Evolutionary conservation across 495 filamentous ascomycete species (phyloP), one percentile per base, ranked within the genome.

Genomic region (Chaetomidium leptoderma): DNA sequence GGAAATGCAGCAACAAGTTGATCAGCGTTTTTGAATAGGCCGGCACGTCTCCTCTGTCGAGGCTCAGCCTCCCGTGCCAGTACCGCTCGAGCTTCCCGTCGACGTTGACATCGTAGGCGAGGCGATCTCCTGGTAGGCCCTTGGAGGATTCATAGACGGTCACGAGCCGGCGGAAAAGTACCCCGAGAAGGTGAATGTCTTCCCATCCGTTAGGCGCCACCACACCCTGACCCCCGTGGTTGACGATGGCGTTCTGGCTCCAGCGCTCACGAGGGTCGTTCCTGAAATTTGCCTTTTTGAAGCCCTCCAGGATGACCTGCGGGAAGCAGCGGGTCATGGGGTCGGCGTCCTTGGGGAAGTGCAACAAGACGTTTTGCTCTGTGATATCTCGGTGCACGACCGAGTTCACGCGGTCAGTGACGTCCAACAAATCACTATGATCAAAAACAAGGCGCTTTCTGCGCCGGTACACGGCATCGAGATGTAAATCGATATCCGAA

Each of bases 181-280:
- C 30, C 7, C 60, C 60, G 4, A 62, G 7, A 14, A 48, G 27
- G 43, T 54, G 30, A 3, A 59, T 29, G 14, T 62, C 60, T n/a
- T 59, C 32, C 35, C 32, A 50, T 9, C 0, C 26, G 0, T 19
- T 10, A 16, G 11, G 46, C 0, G 10, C 24, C 3, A 14, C 6
- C 30, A 11, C 33, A 4, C 2, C 26, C 9, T 30, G 16, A 6
- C 6, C 9, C 6, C 0, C 3, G 16, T 0, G n/a, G 21, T 27
- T 35, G 16, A 2, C 26, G 16, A 17, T 27, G 4, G 19, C 27
- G 2, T 14, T 2, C 2, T 9, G 4, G n/a, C 16, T 23, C 57
- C 42, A 43, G 10, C 1, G 19, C 10, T 49, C 11, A 27, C 11
- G 10, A 2, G n/a, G 4, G 9, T 47, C 40, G 7, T 27, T 19